Percentiles rank a stretch among this genome's conserved stretches.
These are phyloP conservation scores for Metschnikowia dekortorum DNA, from an alignment of 805 yeast species.

Conservation along the genomic window DNA sequence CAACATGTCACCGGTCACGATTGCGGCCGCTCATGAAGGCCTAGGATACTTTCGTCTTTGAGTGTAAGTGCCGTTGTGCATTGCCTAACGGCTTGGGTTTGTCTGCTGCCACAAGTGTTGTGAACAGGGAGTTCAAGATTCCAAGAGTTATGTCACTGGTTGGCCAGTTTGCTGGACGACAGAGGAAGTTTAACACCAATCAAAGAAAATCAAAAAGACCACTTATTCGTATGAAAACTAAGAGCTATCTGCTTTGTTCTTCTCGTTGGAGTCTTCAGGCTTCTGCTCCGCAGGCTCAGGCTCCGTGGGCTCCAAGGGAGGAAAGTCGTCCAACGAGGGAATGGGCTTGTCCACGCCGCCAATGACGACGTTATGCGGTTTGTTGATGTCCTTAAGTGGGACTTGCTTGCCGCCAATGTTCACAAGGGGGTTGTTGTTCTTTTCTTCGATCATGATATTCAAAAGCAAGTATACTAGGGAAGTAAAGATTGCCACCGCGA, in stretches of 20 bases:
- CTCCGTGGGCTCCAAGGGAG: conserved; percentile 17
- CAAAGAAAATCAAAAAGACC: not conserved
- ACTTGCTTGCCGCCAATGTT: conserved; percentile 35
- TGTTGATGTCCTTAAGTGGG: conserved; percentile 33
- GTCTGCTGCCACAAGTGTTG: not conserved
- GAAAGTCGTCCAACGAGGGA: conserved; percentile 14
- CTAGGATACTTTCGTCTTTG: too few species aligned
- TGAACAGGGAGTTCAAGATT: not conserved
- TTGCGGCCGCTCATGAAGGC: too few species aligned
- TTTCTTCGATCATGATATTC: conserved; percentile 11
- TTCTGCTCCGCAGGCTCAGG: not conserved
- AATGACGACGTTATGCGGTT: conserved; percentile 30
- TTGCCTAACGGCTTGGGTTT: not conserved
- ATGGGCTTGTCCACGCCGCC: conserved; percentile 16
- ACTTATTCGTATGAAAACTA: not conserved
- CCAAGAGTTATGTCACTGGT: not conserved
- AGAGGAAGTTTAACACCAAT: not conserved
- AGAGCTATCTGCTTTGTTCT: not conserved
- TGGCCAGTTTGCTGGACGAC: not conserved
- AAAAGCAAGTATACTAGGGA: conserved; percentile 8
- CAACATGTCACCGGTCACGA: too few species aligned
- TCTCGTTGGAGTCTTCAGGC: not conserved
- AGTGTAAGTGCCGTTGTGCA: not conserved
- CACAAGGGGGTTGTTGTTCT: conserved; percentile 17
- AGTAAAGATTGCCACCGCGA: conserved; percentile 9